Evolutionary conservation across 371 early-diverging fungal species (phyloP).

Genomic region (Massospora cicadina): DNA sequence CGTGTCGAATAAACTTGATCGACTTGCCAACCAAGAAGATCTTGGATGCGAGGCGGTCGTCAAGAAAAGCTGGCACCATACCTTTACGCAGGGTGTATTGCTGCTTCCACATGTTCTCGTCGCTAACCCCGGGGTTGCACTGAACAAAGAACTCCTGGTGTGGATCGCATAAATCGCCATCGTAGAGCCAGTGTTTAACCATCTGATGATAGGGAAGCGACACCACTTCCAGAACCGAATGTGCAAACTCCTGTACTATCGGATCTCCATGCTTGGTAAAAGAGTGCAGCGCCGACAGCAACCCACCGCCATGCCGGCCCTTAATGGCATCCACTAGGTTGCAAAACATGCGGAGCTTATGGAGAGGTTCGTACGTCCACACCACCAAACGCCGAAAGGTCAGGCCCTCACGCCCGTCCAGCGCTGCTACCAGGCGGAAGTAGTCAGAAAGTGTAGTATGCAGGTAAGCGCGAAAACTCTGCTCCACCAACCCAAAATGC

Average conservation of each 20-base stretch:
- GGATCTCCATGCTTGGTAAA: conserved; percentile 84
- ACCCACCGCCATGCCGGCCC: conserved; percentile 57
- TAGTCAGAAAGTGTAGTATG: conserved; percentile 60
- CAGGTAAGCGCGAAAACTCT: conserved; percentile 68
- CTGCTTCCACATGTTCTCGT: conserved; percentile 62
- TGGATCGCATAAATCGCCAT: conserved; percentile 89
- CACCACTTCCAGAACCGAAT: conserved; percentile 23
- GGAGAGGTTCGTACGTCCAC: conserved; percentile 66
- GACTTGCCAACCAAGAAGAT: conserved; percentile 86
- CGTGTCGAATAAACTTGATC: conserved; percentile 75
- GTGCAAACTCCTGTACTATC: conserved; percentile 44
- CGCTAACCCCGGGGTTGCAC: conserved; percentile 25
- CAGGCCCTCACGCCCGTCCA: conserved; percentile 59
- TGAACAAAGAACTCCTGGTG: conserved; percentile 82
- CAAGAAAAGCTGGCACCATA: conserved; percentile 74
- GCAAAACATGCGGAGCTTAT: conserved; percentile 50
- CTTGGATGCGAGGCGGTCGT: conserved; percentile 59
- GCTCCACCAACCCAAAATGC: not conserved
- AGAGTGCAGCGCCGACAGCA: conserved; percentile 59
- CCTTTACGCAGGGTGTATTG: conserved; percentile 51
- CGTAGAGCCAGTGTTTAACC: conserved; percentile 83
- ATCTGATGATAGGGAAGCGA: conserved; percentile 77
- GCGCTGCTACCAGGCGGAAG: conserved; percentile 60
- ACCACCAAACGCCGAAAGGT: conserved; percentile 68
- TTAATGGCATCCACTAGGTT: conserved; percentile 37